phyloP scores from a whole-genome alignment of 75 land plant genomes.

The Pinus taeda region DNA sequence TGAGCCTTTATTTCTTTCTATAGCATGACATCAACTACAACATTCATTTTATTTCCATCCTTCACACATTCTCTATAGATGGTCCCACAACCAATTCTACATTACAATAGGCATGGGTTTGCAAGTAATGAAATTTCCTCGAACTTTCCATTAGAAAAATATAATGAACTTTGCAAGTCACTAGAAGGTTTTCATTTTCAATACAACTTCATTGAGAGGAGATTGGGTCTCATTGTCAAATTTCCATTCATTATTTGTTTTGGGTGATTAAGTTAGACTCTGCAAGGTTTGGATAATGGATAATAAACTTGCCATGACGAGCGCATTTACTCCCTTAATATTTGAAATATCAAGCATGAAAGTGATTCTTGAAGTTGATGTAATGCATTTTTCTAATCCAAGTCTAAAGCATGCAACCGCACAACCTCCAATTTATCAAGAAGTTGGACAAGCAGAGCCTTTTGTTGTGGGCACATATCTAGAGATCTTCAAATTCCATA shows the following conservation, averaged over 20 bases:
- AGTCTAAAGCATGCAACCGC: slow-evolving; percentile 45
- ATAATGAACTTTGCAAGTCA: not conserved
- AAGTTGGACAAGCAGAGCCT: slow-evolving; percentile 2
- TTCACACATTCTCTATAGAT: too few species aligned
- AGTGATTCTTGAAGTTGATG: slow-evolving; percentile 40
- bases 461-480: too few species aligned
- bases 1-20: too few species aligned
- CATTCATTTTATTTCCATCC: too few species aligned
- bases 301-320: slow-evolving; percentile 36
- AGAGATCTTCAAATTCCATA: not conserved
- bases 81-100: too few species aligned
- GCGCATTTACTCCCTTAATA: slow-evolving; percentile 29
- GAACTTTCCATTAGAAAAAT: too few species aligned
- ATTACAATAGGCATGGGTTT: too few species aligned
- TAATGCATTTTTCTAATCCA: slow-evolving; percentile 47
- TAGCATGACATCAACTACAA: too few species aligned
- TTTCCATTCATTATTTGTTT: not conserved
- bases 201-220: not conserved
- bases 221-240: not conserved
- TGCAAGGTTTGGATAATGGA: slow-evolving; percentile 20
- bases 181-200: not conserved
- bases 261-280: not conserved
- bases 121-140: too few species aligned
- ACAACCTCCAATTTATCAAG: slow-evolving; percentile 52
- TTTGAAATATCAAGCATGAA: slow-evolving; percentile 31